Evolutionary conservation across 2,329 filamentous ascomycete genomes (phyloP), one percentile per base, ranked within the genome.

Genomic region (Trichoderma endophyticum): DNA sequence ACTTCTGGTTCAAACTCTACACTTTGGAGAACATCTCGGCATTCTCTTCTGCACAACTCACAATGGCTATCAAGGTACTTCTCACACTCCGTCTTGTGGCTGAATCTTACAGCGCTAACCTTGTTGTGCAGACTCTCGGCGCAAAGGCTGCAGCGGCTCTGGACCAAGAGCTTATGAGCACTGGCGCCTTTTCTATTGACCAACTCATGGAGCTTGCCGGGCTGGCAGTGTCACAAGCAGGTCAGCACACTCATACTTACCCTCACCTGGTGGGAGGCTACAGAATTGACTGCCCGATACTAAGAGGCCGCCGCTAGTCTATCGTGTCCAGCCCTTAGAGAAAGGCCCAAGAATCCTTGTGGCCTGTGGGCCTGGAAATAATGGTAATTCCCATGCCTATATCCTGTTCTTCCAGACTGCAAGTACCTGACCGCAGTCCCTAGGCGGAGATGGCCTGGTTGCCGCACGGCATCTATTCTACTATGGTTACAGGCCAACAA

Each of bases 121-220:
- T n/a, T 30, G 57, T 54, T 65, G 43, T 24, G 15, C 7, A 97
- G 94, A 97, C 94, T 30, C 88, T 99, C 30, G 92, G 91, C 11
- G 91, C 95, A 56, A 94, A 96, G 82, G 93, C 94, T 75, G 96
- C 96, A 0, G 92, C 93, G 0, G 92, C 93, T 62, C 88, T 99
- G 21, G 96, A 99, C 80, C 91, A 93, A 81, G 95, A 99, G 80
- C 90, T 99, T 74, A 98, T 99, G 95, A 93, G 90, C 79, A 88
- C 89, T 12, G 89, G 91, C 1, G 94, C 93, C 9, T 99, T 97
- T 83, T 97, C 94, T 12, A 88, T 99, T 70, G 96, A 98, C 79
- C 96, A 99, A 82, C 86, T 99, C 63, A 98, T 99, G 96, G 96
- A 98, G 80, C 85, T 99, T 8, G 96, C 96, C 57, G 96, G 96